phyloP scores from a whole-genome alignment of 75 land plant genomes.

The Pinus taeda region DNA sequence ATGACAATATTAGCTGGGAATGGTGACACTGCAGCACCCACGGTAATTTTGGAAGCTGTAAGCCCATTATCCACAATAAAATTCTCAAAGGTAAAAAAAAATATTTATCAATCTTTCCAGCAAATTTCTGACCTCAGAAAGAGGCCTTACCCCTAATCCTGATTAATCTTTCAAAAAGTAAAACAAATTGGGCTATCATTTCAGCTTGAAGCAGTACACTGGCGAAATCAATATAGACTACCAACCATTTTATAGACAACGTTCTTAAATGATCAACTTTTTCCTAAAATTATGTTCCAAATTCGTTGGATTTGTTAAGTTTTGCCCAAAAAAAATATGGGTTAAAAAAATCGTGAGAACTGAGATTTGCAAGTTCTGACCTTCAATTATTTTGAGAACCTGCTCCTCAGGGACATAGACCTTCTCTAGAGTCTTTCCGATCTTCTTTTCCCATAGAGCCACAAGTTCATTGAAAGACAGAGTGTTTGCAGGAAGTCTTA shows the following conservation, averaged over 20 bases:
- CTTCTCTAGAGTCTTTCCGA: conserved; percentile 10
- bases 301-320: background rate
- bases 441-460: conserved; percentile 28
- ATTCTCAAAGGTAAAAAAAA: background rate
- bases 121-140: background rate
- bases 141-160: background rate
- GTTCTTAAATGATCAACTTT: background rate
- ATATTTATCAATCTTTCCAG: background rate
- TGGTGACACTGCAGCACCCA: conserved; percentile 19
- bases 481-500: conserved; percentile 24
- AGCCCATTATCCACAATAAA: background rate
- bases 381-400: conserved; percentile 5
- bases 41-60: background rate
- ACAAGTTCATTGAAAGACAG: conserved; percentile 19
- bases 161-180: too few relatives aligned
- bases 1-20: conserved; percentile 22
- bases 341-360: too few relatives aligned
- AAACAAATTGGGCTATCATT: background rate
- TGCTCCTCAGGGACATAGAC: background rate
- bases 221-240: background rate
- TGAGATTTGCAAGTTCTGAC: conserved; percentile 5
- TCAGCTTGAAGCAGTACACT: background rate
- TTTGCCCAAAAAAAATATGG: background rate
- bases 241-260: background rate
- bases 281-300: background rate